Base-by-base conservation (phyloP, 139 green algal genomes). In the Astrephomene gubernaculifera region DNA sequence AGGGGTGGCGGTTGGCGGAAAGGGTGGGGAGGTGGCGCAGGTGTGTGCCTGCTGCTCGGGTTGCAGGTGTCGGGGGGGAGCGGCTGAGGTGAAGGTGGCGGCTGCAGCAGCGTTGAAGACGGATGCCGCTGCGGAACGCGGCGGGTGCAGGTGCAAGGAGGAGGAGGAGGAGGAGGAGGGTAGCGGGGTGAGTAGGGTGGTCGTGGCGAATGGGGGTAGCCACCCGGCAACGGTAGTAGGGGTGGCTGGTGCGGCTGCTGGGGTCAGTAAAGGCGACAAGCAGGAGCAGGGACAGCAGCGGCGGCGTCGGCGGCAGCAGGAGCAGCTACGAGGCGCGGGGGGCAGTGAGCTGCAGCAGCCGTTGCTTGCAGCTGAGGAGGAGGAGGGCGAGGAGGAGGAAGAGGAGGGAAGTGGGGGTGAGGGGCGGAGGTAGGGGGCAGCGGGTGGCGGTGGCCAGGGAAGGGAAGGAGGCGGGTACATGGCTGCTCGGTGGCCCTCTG, bases 31-130 rank as follows among this genome's bases (percentile, higher is more conserved):
- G 7, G 6, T 8, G 64, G 33, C 6, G 33, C 19, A 24, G 38
- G 36, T 29, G 25, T 82, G 54, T 38, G 33, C 54, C 14, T 82
- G 74, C 53, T 71, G 74, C 53, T n/a, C 45, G 45, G 45, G 9
- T 0, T 80, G 71, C 45, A 25, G 57, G 1, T 54, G 74, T 38
- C 57, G 74, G 52, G 36, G 29, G 72, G 36, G 17, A 0, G 74
- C 27, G 74, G 53, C 12, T 24, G 74, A 39, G 54, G 74, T 31
- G 22, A 19, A 49, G 31, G 52, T 17, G 24, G 35, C 33, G 49
- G 72, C 33, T n/a, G n/a, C n/a, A n/a, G n/a, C n/a, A n/a, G n/a
- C n/a, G n/a, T n/a, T n/a, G n/a, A n/a, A n/a, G 24, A 25, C 5
- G 45, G 49, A 29, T 31, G 52, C 19, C 14, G 33, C n/a, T 31